Base-by-base conservation (phyloP, 441 rosid genomes). In the Geranium incanum region DNA sequence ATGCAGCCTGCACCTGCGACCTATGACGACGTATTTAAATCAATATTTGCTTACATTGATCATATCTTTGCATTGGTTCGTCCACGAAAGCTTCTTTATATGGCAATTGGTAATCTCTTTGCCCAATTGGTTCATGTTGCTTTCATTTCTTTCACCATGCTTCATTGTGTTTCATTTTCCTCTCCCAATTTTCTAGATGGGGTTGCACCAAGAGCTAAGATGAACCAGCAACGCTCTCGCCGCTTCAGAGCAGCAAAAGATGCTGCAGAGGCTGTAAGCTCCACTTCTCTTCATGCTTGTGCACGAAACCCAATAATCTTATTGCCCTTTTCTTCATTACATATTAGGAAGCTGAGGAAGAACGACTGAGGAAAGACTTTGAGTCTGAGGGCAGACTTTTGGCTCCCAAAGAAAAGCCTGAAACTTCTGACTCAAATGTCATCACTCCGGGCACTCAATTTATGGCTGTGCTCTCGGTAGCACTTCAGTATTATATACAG, bases 131-230 rank as follows among this genome's bases (percentile, higher is more conserved):
- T 68, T 18, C 62, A 4, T 50, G 28, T 77, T 18, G 67, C 37
- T 52, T 37, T 48, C 66, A 21, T 21, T 18, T 5, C 13, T 19
- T 59, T 59, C 33, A 21, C 28, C 36, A 28, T 62, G 37, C 36
- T 68, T 57, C 2, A 21, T 18, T 41, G 28, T n/a, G 18, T 39
- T 23, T 38, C 0, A 13, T 13, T 75, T 52, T 41, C 38, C 67
- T 0, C 18, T 70, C 57, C 36, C 67, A 43, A 68, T 75, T 63
- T 71, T 78, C 74, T 78, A 92, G 99, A 95, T 81, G 99, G 99
- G 62, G 99, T 95, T 77, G 98, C 99, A 0, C 99, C 98, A 18
- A 85, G 99, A 84, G 99, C 99, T 76, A 95, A 95, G 85, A 95
- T 95, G 96, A 95, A 95, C 79, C 99, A 95, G 82, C 99, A 92